Evolutionary conservation across 2,329 filamentous ascomycete species (phyloP), one percentile per base, ranked within the genome.

Genomic region (Podosphaera fusca): DNA sequence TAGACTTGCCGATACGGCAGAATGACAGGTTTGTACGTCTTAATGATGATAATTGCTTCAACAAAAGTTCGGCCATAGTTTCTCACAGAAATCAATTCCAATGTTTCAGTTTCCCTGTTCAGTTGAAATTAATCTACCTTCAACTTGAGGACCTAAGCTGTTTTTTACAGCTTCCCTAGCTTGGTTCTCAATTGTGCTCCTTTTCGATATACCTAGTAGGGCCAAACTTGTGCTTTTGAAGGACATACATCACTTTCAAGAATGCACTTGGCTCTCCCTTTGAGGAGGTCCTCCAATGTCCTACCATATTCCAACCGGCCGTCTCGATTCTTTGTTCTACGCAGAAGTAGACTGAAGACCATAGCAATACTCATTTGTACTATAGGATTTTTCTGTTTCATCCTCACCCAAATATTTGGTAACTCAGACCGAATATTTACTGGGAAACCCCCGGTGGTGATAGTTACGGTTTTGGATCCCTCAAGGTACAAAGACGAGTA

Each of bases 251-350:
- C 10, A 12, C 51, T 21, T 21, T 5, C 31, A 38, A 38, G n/a
- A 2, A 92, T 95, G 87, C 89, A 95, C 70, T 88, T 90, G 75
- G 87, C 89, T 61, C 82, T 94, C 64, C 88, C 88, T 57, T 80
- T 87, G 65, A 84, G 88, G 69, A 94, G 90, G 72, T 81, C 78
- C 66, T 90, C 85, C 62, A 81, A 84, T 67, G 80, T 84, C 62
- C 79, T 81, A 62, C 81, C 83, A 35, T 90, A 86, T 70, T 75
- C 76, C 61, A 74, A 78, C 53, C 76, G 80, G 65, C 75, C 77
- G 61, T 72, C 80, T 65, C 71, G 74, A 63, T 69, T 77, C 60
- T 69, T 79, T 53, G 65, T 73, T 59, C 66, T 79, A 60, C 78
- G 84, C 60, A 76, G 79, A 63, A 79, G 76, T 65, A 80, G 84